These are phyloP conservation scores for Anacardium occidentale DNA, from an alignment of 345 rosid genomes.

Conservation along the genomic window DNA sequence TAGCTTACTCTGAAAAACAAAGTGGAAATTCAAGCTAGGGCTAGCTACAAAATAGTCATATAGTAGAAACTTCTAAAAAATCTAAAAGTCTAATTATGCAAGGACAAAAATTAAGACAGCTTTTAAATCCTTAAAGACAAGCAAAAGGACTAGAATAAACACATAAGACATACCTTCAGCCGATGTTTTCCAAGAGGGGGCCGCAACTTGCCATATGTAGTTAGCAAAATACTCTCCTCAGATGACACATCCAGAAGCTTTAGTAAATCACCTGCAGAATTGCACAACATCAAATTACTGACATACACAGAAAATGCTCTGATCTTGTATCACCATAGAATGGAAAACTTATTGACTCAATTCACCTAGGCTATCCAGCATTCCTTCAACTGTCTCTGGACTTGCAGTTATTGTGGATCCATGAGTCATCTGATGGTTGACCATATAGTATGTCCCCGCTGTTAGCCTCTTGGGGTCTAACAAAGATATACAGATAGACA, in stretches of 20 bases:
- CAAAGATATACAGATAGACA: conserved; percentile 85
- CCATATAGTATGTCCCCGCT: conserved; percentile 58
- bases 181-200: conserved; percentile 97
- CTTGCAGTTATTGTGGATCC: conserved; percentile 51
- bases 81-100: too few relatives aligned
- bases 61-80: conserved; percentile 9
- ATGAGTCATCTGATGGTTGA: conserved; percentile 60
- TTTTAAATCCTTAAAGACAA: neutral
- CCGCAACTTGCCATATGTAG: conserved; percentile 88
- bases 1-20: neutral
- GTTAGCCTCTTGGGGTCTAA: conserved; percentile 84
- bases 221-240: conserved; percentile 52
- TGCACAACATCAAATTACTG: neutral
- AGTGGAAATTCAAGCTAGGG: neutral
- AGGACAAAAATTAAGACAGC: neutral
- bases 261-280: conserved; percentile 67
- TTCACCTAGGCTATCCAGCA: conserved; percentile 84
- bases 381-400: conserved; percentile 80
- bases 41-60: neutral
- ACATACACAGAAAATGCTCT: neutral
- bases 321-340: neutral
- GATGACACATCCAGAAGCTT: conserved; percentile 78
- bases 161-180: conserved; percentile 53
- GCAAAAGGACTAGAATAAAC: neutral
- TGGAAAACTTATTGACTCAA: neutral